Evolutionary conservation across 164 flowering plant genomes (phyloP).

Genomic region (Platanus orientalis): DNA sequence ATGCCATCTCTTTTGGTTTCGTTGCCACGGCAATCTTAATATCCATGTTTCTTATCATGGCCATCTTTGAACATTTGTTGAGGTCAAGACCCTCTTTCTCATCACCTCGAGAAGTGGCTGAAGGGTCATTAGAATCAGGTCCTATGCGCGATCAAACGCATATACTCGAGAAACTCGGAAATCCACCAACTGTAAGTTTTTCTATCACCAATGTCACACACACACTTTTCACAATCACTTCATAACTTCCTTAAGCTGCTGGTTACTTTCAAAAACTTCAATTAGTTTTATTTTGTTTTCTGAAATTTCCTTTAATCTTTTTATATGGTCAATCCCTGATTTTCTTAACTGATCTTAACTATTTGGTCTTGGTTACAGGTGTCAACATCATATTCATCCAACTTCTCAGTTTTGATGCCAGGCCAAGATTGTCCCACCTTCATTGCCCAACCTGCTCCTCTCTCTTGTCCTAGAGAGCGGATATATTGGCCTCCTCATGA

Average conservation of each 20-base stretch:
- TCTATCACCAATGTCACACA: not conserved
- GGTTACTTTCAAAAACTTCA: too few species aligned
- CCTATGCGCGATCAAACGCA: constrained; percentile 15
- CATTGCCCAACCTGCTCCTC: constrained; percentile 88
- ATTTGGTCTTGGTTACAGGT: constrained; percentile 36
- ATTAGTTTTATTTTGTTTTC: too few species aligned
- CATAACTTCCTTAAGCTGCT: too few species aligned
- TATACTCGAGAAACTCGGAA: constrained; percentile 35
- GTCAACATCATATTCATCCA: constrained; percentile 34
- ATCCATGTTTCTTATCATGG: constrained; percentile 89
- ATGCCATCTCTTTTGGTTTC: constrained; percentile 84
- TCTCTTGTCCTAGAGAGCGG: constrained; percentile 70
- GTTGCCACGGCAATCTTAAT: constrained; percentile 91
- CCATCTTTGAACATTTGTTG: constrained; percentile 77
- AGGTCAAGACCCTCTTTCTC: constrained; percentile 46
- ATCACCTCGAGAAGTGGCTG: constrained; percentile 25
- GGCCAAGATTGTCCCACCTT: constrained; percentile 68
- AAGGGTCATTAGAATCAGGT: constrained; percentile 30
- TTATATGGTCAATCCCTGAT: too few species aligned
- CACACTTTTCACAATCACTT: too few species aligned
- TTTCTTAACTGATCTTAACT: too few species aligned
- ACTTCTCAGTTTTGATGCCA: constrained; percentile 86
- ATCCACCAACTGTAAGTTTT: constrained; percentile 37
- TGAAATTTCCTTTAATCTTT: too few species aligned
- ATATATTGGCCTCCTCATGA: constrained; percentile 64